Evolutionary conservation across 148 eudicot genomes (phyloP), one percentile per base, ranked within the genome.

Genomic region (Tetragonia tetragonoides): DNA sequence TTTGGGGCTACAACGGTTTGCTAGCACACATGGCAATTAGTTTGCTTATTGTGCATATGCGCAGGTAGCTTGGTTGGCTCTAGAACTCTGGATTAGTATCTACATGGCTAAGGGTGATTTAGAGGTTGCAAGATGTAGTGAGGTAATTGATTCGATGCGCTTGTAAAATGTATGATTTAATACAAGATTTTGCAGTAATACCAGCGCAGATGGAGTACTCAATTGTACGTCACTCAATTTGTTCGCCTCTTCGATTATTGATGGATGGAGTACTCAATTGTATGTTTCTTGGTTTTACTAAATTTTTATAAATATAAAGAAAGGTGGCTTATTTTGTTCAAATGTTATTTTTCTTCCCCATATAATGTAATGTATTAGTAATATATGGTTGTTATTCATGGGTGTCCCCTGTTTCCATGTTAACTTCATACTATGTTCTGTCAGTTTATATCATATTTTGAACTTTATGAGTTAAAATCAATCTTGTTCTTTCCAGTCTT

Each of bases 21-120:
- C 63, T 68, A 76, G 60, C 51, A 42, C 79, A 49, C 71, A 76
- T 66, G 78, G 57, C 66, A 34, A 53, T 56, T 56, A 53, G 28
- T 24, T 44, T 69, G 39, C 64, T 68, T 40, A 56, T 77, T 69
- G 44, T 53, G 15, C 57, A 53, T 14, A 53, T 53, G 57, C 57
- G 16, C 4, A 53, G 7, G 0, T 10, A 3, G 16, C 4, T 14
- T 9, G 9, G 57, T 53, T 8, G 57, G 57, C 17, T 53, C 57
- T 53, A 14, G 17, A 53, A 5, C 57, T 53, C 4, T 3, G 15
- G 57, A 53, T 53, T 53, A 10, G 16, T 53, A 53, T 53, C 17
- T 53, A 14, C 14, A 53, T 53, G 57, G 57, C 17, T 53, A 10
- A 14, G 3, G 57, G 57, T 10, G 4, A 8, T 53, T 53, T 3